Base-by-base conservation (phyloP, 2,329 filamentous ascomycete genomes). In the Ophiosphaerella narmari region DNA sequence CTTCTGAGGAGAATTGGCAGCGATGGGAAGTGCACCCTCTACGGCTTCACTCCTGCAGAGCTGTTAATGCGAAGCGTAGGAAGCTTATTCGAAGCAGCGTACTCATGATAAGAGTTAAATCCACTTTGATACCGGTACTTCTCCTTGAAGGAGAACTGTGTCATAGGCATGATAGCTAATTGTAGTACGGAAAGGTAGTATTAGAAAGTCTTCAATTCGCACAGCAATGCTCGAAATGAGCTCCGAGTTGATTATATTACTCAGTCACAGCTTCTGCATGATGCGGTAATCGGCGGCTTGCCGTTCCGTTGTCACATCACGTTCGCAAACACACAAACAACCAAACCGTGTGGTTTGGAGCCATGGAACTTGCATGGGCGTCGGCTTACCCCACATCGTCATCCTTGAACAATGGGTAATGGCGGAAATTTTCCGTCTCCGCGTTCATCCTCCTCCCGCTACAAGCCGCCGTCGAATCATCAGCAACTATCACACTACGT, bases 1-100 rank as follows among this genome's bases (percentile, higher is more conserved):
- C 67, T 91, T 90, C 70, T 95, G 90, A 0, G 91, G 91, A 2
- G 88, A 90, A 78, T 95, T 96, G 36, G 86, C 82, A 42, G 82
- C 90, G 50, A 90, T 68, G 7, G 91, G 90, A 5, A 93, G 79
- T 5, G 90, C 86, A 14, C 86, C 88, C 13, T 86, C 79, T 48
- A 93, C 78, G 38, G 90, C 89, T 78, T 94, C 90, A 37, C 88
- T 85, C 69, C 89, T 92, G 63, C 6, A 13, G 7, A 24, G 4
- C 8, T 34, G 46, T 66, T 16, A 69, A 57, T 44, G 24, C 7
- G 13, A 23, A 16, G 6, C 9, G 2, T 29, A 16, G 36, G 14
- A 4, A 12, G 14, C 8, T 38, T 16, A 26, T 14, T 38, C n/a
- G 23, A 29, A 34, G 43, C 37, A 34, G 74, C 84, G 62, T 75